Evolutionary conservation across 2,329 filamentous ascomycete genomes (phyloP), one percentile per base, ranked within the genome.

Genomic region (Neocatenulostroma microsporum): DNA sequence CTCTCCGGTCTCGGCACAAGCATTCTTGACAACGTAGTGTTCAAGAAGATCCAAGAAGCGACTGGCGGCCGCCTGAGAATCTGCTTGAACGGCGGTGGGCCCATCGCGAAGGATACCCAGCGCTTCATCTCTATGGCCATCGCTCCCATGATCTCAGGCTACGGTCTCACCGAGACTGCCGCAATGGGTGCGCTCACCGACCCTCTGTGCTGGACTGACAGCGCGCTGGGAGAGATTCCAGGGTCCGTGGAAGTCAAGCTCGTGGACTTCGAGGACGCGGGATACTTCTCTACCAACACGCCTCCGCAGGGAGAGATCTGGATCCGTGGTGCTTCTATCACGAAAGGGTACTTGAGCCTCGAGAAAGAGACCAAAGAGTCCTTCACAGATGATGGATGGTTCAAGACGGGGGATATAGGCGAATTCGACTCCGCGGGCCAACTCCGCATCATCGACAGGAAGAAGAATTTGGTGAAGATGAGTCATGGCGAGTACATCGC

Each of bases 381-480:
- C 0, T 70, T 96, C 30, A 85, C 89, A 7, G 69, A 80, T 21
- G 87, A 95, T 47, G 91, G 91, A 44, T 98, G 91, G 91, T 96
- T 98, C 75, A 83, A 84, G 60, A 95, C 87, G 0, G 91, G 91
- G 37, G 91, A 98, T 54, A 89, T 98, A 48, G 85, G 79, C 55
- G 76, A 80, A 46, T 72, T 98, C 17, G 91, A 98, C 62, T 78
- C 79, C 49, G 63, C 84, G 56, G 91, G 91, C 44, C 84, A 88
- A 42, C 82, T 96, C 70, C 80, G 77, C 63, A 94, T 98, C 62
- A 82, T 98, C 53, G 91, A 98, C 63, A 87, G 91, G 53, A 82
- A 87, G 66, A 98, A 98, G 82, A 96, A 96, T 64, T 85, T 98
- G n/a, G 78, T 98, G 58, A 98, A 98, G 74, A 77, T 98, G 38